Evolutionary conservation across 2,329 filamentous ascomycete genomes (phyloP).

Genomic region (Dothistroma septosporum): DNA sequence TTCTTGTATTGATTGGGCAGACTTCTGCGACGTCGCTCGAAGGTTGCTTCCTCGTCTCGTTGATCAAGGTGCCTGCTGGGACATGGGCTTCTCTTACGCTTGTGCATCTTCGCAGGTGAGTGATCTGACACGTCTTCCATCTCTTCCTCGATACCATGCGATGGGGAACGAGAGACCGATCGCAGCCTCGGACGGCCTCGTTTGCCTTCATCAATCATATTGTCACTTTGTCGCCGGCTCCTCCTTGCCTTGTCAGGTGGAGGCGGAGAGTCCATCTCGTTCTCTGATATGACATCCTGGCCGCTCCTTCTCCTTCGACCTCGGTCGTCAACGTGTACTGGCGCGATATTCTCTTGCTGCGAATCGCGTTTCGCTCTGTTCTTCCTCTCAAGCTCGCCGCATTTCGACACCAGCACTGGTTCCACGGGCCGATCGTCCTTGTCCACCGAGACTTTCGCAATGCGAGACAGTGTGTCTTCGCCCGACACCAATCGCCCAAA

Average conservation of each 20-base stretch:
- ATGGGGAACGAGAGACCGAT: slow-evolving; percentile 29
- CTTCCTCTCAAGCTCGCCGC: slow-evolving; percentile 39
- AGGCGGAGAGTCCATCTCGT: slow-evolving; percentile 28
- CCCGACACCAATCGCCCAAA: slow-evolving; percentile 39
- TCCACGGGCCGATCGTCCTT: slow-evolving; percentile 36
- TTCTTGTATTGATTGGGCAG: slow-evolving; percentile 36
- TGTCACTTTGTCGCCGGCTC: slow-evolving; percentile 34
- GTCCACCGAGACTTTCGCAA: slow-evolving; percentile 38
- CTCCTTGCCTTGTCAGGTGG: slow-evolving; percentile 25
- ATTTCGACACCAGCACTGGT: slow-evolving; percentile 36
- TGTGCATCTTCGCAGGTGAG: slow-evolving; percentile 32
- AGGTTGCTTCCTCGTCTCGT: slow-evolving; percentile 19
- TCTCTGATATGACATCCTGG: slow-evolving; percentile 17
- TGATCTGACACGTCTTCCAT: slow-evolving; percentile 16
- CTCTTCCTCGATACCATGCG: slow-evolving; percentile 30
- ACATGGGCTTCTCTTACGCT: slow-evolving; percentile 35
- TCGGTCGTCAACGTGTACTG: slow-evolving; percentile 19
- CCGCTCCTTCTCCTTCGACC: slow-evolving; percentile 30
- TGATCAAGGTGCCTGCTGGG: slow-evolving; percentile 30
- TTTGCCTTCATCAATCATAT: slow-evolving; percentile 35
- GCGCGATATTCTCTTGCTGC: slow-evolving; percentile 9
- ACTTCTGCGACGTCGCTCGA: slow-evolving; percentile 35
- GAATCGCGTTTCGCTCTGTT: slow-evolving; percentile 26
- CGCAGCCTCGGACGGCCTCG: slow-evolving; percentile 34
- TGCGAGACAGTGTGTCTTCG: slow-evolving; percentile 34